phyloP scores from a whole-genome alignment of 352 stramenopile species.

The Globisporangium solare region DNA sequence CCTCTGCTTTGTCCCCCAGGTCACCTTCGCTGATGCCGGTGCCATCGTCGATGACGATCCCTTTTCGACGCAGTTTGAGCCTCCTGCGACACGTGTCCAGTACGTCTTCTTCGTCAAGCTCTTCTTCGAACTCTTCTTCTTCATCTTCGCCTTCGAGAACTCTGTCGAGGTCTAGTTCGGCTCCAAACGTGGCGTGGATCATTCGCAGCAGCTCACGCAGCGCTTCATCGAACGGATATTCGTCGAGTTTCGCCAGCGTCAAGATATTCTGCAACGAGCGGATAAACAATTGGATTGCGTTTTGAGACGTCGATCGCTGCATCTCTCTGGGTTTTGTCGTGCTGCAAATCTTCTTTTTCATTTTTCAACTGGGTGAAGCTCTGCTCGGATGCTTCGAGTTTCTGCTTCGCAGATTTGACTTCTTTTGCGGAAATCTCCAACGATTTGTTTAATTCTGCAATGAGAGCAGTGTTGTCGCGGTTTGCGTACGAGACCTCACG shows the following conservation, averaged over 20 bases:
- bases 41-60: slow-evolving; percentile 7
- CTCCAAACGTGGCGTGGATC: slow-evolving; percentile 52
- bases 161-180: slow-evolving; percentile 37
- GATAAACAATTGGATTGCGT: slow-evolving; percentile 50
- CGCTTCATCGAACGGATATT: slow-evolving; percentile 75
- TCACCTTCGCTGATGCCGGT: not conserved
- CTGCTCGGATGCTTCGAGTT: slow-evolving; percentile 35
- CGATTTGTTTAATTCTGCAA: slow-evolving; percentile 54
- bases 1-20: slow-evolving; percentile 4
- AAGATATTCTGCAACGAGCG: slow-evolving; percentile 62
- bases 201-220: slow-evolving; percentile 65
- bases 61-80: slow-evolving; percentile 19
- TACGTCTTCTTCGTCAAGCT: slow-evolving; percentile 50
- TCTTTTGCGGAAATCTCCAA: slow-evolving; percentile 50
- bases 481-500: slow-evolving; percentile 75
- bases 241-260: slow-evolving; percentile 64
- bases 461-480: slow-evolving; percentile 59
- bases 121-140: slow-evolving; percentile 50
- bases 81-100: slow-evolving; percentile 22
- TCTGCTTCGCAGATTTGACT: slow-evolving; percentile 26
- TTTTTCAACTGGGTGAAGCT: slow-evolving; percentile 33
- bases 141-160: slow-evolving; percentile 66
- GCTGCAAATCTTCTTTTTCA: slow-evolving; percentile 60
- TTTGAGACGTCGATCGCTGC: slow-evolving; percentile 48
- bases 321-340: slow-evolving; percentile 50